Base-by-base conservation (phyloP, 495 filamentous ascomycete genomes). In the Mytilinidion resinicola region DNA sequence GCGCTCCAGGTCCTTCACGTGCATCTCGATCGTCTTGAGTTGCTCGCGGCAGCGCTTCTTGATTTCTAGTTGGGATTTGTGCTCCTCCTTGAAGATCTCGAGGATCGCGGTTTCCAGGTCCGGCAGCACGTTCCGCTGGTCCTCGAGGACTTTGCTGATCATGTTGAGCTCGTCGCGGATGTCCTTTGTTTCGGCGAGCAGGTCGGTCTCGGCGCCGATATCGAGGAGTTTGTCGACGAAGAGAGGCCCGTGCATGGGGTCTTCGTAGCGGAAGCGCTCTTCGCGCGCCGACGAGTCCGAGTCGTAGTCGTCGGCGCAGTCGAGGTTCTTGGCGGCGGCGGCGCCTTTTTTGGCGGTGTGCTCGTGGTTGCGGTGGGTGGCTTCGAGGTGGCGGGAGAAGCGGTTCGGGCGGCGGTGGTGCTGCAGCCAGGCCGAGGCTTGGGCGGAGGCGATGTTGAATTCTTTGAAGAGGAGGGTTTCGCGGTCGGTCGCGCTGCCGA, bases 161-260 rank as follows among this genome's bases (percentile, higher is more conserved):
- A 88, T 88, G 68, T 83, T 83, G n/a, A 88, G 74, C 64, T 88
- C 85, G 58, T 87, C 85, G 6, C 82, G 77, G 57, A 89, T 87
- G 64, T 89, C 85, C 67, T 88, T 89, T 9, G 81, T 80, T 58
- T 89, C 85, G 4, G 81, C 76, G 0, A 88, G 73, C 0, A 87
- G 74, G 55, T 82, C 79, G 1, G 83, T 87, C 68, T 89, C 85
- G 38, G 78, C 74, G 39, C 82, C 83, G 48, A 88, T 87, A 46
- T 88, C 83, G 4, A 87, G 76, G 2, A 88, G 73, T 36, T 79
- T 78, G 65, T 88, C 84, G 38, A 84, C 77, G 59, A 86, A 87
- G 21, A 81, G 67, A 35, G 77, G 58, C 38, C 73, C 65, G 1
- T 67, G 48, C 0, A 41, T 60, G 58, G 3, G 57, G 15, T 69